Evolutionary conservation across 495 filamentous ascomycete species (phyloP).

Genomic region (Daldinia caldariorum): DNA sequence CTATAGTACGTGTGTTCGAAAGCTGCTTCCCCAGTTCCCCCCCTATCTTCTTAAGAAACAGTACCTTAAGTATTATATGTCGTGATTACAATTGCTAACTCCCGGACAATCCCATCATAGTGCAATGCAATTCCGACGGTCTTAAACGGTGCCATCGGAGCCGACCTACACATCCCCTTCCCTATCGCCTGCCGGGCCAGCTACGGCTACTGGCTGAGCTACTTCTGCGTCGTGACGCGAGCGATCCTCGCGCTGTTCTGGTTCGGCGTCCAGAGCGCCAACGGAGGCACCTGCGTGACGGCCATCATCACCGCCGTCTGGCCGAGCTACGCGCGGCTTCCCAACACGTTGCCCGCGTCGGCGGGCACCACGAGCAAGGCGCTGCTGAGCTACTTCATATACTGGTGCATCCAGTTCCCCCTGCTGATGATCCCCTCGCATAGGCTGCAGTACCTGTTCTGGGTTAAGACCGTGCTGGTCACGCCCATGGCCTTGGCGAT

Average conservation of each 20-base stretch:
- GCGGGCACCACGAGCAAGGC: constrained; percentile 70
- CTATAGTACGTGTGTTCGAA: constrained; percentile 34
- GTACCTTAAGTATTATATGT: no score
- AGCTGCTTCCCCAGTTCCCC: background rate
- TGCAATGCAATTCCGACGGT: constrained; percentile 65
- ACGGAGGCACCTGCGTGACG: constrained; percentile 69
- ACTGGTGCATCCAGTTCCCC: constrained; percentile 62
- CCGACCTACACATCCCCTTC: constrained; percentile 71
- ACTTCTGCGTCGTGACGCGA: constrained; percentile 70
- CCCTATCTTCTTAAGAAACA: background rate
- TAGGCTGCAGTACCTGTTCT: constrained; percentile 65
- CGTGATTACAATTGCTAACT: constrained; percentile 1
- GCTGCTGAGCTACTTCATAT: constrained; percentile 70
- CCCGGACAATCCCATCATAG: constrained; percentile 2
- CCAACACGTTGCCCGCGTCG: constrained; percentile 62
- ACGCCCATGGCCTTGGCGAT: constrained; percentile 63
- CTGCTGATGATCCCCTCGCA: constrained; percentile 64
- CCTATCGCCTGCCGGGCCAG: constrained; percentile 70
- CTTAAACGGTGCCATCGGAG: constrained; percentile 68
- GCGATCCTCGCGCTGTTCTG: constrained; percentile 73
- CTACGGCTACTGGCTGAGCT: constrained; percentile 75
- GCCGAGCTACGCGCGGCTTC: constrained; percentile 64
- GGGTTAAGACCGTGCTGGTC: constrained; percentile 62
- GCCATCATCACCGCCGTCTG: constrained; percentile 75
- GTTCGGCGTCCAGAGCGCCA: constrained; percentile 74